These are phyloP conservation scores for Populus tomentosa DNA, from an alignment of 441 rosid species.

Conservation along the genomic window DNA sequence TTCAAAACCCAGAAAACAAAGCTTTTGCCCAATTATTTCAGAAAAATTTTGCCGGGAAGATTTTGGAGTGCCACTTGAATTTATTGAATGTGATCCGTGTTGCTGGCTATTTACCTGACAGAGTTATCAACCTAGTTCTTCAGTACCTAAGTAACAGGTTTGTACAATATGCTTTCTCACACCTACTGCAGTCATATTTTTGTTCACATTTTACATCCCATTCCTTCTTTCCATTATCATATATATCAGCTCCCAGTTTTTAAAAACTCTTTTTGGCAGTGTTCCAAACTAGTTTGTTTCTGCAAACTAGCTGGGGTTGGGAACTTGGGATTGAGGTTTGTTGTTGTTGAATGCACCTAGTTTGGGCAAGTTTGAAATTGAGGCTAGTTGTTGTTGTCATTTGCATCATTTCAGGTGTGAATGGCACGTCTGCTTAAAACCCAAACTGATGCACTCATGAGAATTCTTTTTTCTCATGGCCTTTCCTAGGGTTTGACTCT, in stretches of 20 bases:
- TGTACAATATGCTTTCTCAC: constrained; percentile 6
- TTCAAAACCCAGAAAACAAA: constrained; percentile 84
- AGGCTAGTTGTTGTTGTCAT: neutral
- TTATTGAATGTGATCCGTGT: constrained; percentile 66
- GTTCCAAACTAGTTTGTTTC: neutral
- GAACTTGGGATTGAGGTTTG: neutral
- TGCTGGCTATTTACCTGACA: constrained; percentile 95
- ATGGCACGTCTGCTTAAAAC: neutral
- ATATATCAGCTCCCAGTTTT: neutral
- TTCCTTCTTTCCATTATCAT: neutral
- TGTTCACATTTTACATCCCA: neutral
- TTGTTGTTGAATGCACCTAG: neutral
- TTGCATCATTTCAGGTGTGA: neutral
- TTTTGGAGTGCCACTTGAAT: constrained; percentile 90
- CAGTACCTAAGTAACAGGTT: constrained; percentile 96
- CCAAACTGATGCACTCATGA: neutral
- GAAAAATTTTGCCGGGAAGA: constrained; percentile 86
- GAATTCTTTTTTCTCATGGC: neutral
- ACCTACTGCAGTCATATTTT: neutral
- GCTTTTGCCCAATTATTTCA: constrained; percentile 94
- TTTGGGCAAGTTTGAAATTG: neutral
- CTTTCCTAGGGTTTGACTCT: neutral
- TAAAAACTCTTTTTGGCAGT: neutral
- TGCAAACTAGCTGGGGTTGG: neutral
- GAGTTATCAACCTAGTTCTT: constrained; percentile 93